phyloP scores from a whole-genome alignment of 176 grass and related monocot species.

The Leersia perrieri region DNA sequence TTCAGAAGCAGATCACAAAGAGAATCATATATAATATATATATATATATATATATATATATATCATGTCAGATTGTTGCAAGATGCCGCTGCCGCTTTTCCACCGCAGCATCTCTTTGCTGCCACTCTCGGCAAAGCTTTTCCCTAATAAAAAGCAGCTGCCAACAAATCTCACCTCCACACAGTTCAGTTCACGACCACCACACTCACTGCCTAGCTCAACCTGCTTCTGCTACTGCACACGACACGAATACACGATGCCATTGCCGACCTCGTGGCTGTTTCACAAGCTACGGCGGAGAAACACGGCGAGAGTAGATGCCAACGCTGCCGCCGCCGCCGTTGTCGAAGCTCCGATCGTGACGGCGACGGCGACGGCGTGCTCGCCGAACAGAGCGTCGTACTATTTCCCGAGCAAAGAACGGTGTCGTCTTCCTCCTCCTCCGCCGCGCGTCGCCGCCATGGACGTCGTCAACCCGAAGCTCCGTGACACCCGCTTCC shows the following conservation, averaged over 20 bases:
- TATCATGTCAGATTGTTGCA: neutral
- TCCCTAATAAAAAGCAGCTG: constrained; percentile 45
- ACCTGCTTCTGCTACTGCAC: neutral
- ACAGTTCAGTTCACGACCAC: neutral
- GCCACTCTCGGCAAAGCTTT: constrained; percentile 39
- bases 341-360: neutral
- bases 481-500: constrained; percentile 48
- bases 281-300: constrained; percentile 72
- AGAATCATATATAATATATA: neutral
- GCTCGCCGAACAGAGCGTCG: constrained; percentile 65
- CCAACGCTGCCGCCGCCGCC: no score
- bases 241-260: neutral
- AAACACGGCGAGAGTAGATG: neutral
- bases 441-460: neutral
- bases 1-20: neutral
- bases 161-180: constrained; percentile 3
- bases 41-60: neutral
- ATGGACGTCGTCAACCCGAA: constrained; percentile 36
- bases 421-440: neutral
- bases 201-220: no score
- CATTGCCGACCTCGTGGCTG: constrained; percentile 66
- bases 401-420: constrained; percentile 58
- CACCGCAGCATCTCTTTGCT: constrained; percentile 21
- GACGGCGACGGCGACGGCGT: constrained; percentile 17
- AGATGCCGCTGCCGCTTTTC: constrained; percentile 19